Evolutionary conservation across 2,329 filamentous ascomycete genomes (phyloP).

Genomic region (Aspergillus piperis): DNA sequence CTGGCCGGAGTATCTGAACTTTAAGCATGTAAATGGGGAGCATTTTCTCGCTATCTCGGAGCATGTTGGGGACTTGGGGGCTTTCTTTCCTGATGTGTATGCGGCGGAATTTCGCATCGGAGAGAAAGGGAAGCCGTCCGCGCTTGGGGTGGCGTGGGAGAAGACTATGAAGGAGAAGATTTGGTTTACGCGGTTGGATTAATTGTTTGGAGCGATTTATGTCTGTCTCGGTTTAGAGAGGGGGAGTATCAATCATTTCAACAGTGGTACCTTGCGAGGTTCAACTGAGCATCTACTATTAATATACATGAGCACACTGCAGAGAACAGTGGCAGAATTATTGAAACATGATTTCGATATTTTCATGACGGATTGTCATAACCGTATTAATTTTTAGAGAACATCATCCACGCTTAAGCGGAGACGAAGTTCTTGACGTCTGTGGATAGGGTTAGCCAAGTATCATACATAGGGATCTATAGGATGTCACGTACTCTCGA

Average conservation of each 20-base stretch:
- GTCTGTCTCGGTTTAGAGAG: not conserved
- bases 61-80: not conserved
- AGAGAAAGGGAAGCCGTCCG: not conserved
- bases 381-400: not conserved
- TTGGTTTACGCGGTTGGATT: not conserved
- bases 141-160: not conserved
- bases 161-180: not conserved
- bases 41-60: not conserved
- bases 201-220: not conserved
- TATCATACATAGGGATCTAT: not conserved
- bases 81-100: not conserved
- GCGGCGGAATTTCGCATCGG: not conserved
- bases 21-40: not conserved
- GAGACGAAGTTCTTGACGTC: constrained; percentile 85
- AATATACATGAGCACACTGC: not conserved
- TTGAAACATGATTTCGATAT: constrained; percentile 4
- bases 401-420: constrained; percentile 50
- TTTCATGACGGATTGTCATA: not conserved
- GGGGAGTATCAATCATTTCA: not conserved
- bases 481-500: constrained; percentile 60
- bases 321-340: not conserved
- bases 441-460: constrained; percentile 28
- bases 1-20: not conserved
- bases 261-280: not conserved
- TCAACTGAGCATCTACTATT: constrained; percentile 2